A percentile compares a stretch with the other conserved stretches of the same genome.
Evolutionary conservation across 306 rosid genomes (phyloP).

Genomic region (Adenanthera pavonina): DNA sequence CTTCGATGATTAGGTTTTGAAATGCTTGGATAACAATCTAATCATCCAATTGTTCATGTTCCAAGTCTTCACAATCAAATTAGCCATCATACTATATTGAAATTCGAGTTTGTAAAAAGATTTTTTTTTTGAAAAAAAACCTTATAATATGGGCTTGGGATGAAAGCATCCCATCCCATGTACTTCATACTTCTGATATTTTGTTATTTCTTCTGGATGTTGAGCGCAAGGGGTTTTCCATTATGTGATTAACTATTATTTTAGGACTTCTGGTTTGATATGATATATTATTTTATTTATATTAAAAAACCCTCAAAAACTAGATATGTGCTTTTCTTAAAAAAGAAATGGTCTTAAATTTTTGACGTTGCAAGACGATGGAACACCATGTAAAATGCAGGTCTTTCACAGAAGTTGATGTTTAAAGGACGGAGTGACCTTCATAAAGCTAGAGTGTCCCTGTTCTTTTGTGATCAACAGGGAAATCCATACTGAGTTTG

Average conservation of each 20-base stretch:
- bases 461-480: neutral
- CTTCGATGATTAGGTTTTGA: conserved; percentile 60
- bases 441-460: neutral
- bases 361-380: neutral
- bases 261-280: neutral
- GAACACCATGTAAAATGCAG: neutral
- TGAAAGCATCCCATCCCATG: neutral
- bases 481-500: neutral
- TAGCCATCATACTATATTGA: conserved; percentile 2
- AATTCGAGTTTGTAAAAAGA: conserved; percentile 41
- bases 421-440: neutral
- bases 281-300: too few relatives aligned
- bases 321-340: neutral
- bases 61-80: conserved; percentile 32
- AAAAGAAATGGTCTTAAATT: neutral
- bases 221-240: neutral
- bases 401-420: neutral
- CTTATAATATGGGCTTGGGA: neutral
- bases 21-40: conserved; percentile 10
- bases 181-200: too few relatives aligned
- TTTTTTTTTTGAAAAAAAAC: neutral
- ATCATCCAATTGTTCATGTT: conserved; percentile 52
- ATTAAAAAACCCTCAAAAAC: neutral
- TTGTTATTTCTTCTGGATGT: neutral
- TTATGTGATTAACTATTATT: neutral